Percentiles rank a stretch among this genome's conserved stretches.
Evolutionary conservation across 202 grass and related monocot genomes (phyloP).

Genomic region (Digitaria exilis): DNA sequence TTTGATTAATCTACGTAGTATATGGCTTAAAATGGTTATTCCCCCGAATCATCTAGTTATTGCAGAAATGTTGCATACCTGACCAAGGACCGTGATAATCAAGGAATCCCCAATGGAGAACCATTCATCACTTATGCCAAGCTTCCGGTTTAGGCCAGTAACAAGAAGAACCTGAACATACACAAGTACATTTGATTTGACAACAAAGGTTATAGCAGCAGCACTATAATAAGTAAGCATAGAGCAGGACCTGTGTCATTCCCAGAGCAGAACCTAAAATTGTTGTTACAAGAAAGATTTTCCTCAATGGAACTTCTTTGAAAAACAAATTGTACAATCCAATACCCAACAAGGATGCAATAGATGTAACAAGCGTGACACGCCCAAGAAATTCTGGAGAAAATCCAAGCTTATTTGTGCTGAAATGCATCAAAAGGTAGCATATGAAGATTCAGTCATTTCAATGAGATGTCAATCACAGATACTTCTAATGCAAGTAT

Average conservation of each 20-base stretch:
- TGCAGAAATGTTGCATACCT: conserved; percentile 48
- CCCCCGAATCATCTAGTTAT: conserved; percentile 10
- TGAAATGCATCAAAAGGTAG: conserved; percentile 54
- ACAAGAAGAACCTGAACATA: conserved; percentile 77
- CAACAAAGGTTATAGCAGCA: conserved; percentile 20
- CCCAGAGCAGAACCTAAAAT: conserved; percentile 77
- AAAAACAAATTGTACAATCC: conserved; percentile 81
- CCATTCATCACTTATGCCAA: conserved; percentile 94
- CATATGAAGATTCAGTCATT: conserved; percentile 32
- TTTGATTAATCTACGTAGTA: background rate
- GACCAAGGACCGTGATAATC: conserved; percentile 94
- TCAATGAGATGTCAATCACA: conserved; percentile 23
- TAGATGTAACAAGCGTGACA: conserved; percentile 82
- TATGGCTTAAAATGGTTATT: background rate
- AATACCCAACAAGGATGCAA: conserved; percentile 89
- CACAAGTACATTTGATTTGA: conserved; percentile 27
- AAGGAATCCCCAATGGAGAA: conserved; percentile 96
- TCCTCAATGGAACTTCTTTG: conserved; percentile 86
- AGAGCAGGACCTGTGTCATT: conserved; percentile 81
- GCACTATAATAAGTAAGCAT: conserved; percentile 15
- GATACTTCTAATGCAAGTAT: background rate
- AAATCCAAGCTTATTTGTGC: conserved; percentile 93
- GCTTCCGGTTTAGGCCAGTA: conserved; percentile 69
- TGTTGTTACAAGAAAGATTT: conserved; percentile 81
- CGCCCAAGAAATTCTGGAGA: conserved; percentile 92